Percentiles rank a stretch among this genome's conserved stretches.
phyloP scores from a whole-genome alignment of 75 land plant genomes.

The Pinus albicaulis region DNA sequence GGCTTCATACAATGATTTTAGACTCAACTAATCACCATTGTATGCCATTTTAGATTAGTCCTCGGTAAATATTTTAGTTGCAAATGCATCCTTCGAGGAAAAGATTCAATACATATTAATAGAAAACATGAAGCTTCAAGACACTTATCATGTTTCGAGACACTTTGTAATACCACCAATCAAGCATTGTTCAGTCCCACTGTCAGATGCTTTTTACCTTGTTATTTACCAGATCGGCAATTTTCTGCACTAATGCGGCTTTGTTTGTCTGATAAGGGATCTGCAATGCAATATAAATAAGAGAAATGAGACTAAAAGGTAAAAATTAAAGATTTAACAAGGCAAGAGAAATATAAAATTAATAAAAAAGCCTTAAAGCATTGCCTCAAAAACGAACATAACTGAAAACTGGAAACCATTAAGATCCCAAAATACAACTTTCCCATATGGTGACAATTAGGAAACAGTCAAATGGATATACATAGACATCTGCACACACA shows the following conservation, averaged over 20 bases:
- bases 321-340: not conserved
- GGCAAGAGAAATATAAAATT: not conserved
- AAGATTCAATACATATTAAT: not conserved
- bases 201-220: conserved; percentile 47
- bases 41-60: too few relatives aligned
- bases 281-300: conserved; percentile 32
- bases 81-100: too few relatives aligned
- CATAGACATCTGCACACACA: too few relatives aligned
- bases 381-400: not conserved
- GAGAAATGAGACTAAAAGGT: not conserved
- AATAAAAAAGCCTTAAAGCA: not conserved
- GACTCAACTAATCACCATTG: not conserved
- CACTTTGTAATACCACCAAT: not conserved
- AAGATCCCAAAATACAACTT: too few relatives aligned
- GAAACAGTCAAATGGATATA: too few relatives aligned
- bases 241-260: conserved; percentile 81
- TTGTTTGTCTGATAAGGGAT: conserved; percentile 95
- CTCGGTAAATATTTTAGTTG: too few relatives aligned
- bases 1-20: not conserved
- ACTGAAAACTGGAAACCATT: too few relatives aligned
- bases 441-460: too few relatives aligned
- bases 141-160: not conserved
- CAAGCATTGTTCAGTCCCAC: not conserved
- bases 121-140: not conserved
- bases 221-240: conserved; percentile 89